Evolutionary conservation across 306 rosid genomes (phyloP), one percentile per base, ranked within the genome.

Genomic region (Crotalaria pallida): DNA sequence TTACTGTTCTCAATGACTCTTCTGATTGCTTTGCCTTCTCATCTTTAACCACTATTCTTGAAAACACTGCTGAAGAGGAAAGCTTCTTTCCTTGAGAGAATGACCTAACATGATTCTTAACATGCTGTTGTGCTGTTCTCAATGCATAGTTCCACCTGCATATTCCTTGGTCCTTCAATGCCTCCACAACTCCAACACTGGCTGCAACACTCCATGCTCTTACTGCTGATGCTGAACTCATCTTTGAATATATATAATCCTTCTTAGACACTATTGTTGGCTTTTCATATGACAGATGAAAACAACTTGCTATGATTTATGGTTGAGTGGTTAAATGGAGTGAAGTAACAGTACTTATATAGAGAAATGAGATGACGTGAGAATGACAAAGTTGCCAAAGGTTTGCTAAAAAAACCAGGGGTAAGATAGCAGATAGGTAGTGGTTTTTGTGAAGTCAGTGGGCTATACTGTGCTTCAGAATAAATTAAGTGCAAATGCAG

Each of bases 1-100:
- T 84, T 44, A 88, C 88, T 0, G 64, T 81, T 22, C 84, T 80
- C 0, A 84, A 51, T 6, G 89, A 86, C 61, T 86, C 96, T 26
- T 86, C 92, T 19, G 96, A 84, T 6, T 76, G 75, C 62, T 82
- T 86, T 8, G 58, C 40, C 40, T 83, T 71, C 21, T 74, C 82
- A 4, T 81, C 82, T 40, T 76, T 72, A n/a, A n/a, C n/a, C 3
- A 87, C 1, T n/a, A 49, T 61, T 15, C 15, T 22, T 6, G 76
- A 79, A 12, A 71, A 3, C 74, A 68, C 13, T 13, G 81, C 50
- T 52, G 81, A 82, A 23, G 88, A 43, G 8, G 74, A 40, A 62
- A 75, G 63, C 24, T 69, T 84, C 34, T 65, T 63, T 12, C 85
- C 43, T 70, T 78, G 84, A 61, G 80, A 74, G 40, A 58, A 47